Base-by-base conservation (phyloP, 73 alveolate genomes). In the Paramecium octaurelia region DNA sequence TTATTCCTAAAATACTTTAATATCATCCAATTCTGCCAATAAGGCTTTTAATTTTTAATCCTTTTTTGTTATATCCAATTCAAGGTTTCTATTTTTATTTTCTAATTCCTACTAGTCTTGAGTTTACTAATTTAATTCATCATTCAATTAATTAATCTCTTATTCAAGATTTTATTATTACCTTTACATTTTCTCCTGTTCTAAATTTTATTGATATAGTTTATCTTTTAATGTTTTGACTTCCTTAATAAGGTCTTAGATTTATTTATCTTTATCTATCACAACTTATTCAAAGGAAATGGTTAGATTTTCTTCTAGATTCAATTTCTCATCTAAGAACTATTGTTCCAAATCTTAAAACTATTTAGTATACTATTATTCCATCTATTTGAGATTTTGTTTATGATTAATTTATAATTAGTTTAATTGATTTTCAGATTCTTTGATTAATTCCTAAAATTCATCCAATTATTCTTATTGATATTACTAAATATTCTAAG, bases 1-100 rank as follows among this genome's bases (percentile, higher is more conserved):
- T 40, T 75, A 75, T 75, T 75, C 88, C n/a, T n/a, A 36, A 75
- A 75, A 75, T 36, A 31, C 9, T 75, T 36, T 75, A 75, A 75
- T 35, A 36, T 75, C 88, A 34, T 75, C 88, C 18, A 75, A 40
- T 31, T 75, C 88, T 36, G 42, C 4, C 14, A 75, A 75, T 34
- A 75, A 11, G 4, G 36, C 42, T 35, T 75, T 34, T 34, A 75
- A 35, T 40, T 75, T 75, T 18, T 75, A 40, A 8, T 75, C 88
- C 18, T 75, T 75, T 40, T 40, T 75, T 75, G 88, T 36, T 1
- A 36, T 34, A 11, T 75, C 57, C 5, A 75, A 34, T 75, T 75
- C 88, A 11, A 34, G 29, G 12, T 75, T 36, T 34, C 60, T 21
- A 75, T 75, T 36, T 34, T 75, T 75, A 31, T 75, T 21, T 7